Evolutionary conservation across 2,329 filamentous ascomycete species (phyloP).

Genomic region (Coleophoma eucalyptorum): DNA sequence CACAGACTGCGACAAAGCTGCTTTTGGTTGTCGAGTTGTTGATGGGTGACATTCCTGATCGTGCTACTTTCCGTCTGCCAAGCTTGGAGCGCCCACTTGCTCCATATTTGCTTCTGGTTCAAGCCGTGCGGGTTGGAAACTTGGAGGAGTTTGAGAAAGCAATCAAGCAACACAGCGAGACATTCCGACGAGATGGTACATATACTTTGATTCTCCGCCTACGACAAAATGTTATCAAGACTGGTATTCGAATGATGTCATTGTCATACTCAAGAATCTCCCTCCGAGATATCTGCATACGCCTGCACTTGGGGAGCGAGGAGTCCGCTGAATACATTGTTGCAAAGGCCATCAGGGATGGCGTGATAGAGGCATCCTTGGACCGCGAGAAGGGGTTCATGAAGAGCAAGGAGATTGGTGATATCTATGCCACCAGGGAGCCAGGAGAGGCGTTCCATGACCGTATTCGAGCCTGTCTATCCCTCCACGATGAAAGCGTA

Average conservation of each 20-base stretch:
- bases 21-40: slow-evolving; percentile 92
- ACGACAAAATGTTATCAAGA: slow-evolving; percentile 98
- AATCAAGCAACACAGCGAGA: slow-evolving; percentile 75
- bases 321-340: slow-evolving; percentile 99
- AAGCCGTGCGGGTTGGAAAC: slow-evolving; percentile 94
- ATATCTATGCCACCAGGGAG: slow-evolving; percentile 94
- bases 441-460: slow-evolving; percentile 97
- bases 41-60: slow-evolving; percentile 98
- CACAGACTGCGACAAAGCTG: slow-evolving; percentile 95
- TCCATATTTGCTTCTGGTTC: slow-evolving; percentile 91
- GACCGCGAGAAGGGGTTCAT: slow-evolving; percentile 95
- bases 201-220: slow-evolving; percentile 94
- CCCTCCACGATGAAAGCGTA: slow-evolving; percentile 94
- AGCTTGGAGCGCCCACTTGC: slow-evolving; percentile 82
- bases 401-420: slow-evolving; percentile 96
- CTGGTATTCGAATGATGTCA: slow-evolving; percentile 98
- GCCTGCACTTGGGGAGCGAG: slow-evolving; percentile 87
- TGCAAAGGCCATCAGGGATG: slow-evolving; percentile 95
- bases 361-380: slow-evolving; percentile 91
- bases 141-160: slow-evolving; percentile 88
- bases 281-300: slow-evolving; percentile 93
- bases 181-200: slow-evolving; percentile 89
- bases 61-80: slow-evolving; percentile 87
- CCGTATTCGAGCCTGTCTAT: slow-evolving; percentile 86
- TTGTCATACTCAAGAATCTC: slow-evolving; percentile 97